Evolutionary conservation across 495 filamentous ascomycete species (phyloP).

Genomic region (Neurospora terricola): DNA sequence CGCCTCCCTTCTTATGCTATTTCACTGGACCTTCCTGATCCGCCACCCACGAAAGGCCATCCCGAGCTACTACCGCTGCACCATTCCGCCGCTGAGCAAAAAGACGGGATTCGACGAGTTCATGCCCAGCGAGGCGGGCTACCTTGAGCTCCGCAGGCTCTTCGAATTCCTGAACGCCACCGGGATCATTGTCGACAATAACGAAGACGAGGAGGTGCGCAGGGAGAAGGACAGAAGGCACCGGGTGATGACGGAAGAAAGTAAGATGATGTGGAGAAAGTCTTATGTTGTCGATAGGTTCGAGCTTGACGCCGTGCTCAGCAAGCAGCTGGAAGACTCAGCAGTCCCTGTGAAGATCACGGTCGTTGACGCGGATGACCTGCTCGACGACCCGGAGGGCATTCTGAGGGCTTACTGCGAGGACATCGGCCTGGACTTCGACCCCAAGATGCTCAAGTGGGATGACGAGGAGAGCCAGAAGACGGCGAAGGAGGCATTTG

Average conservation of each 20-base stretch:
- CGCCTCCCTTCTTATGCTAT: constrained; percentile 50
- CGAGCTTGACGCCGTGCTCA: too few species aligned
- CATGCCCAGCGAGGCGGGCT: constrained; percentile 78
- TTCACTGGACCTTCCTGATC: constrained; percentile 97
- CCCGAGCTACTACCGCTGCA: constrained; percentile 91
- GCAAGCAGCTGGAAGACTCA: not conserved
- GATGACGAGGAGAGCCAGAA: constrained; percentile 57
- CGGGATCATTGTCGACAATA: constrained; percentile 52
- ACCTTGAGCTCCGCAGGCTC: constrained; percentile 69
- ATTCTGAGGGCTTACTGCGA: constrained; percentile 70
- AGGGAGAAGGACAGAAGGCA: constrained; percentile 6
- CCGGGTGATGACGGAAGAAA: too few species aligned
- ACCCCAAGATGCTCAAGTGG: constrained; percentile 71
- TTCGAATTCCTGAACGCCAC: constrained; percentile 69
- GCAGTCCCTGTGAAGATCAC: constrained; percentile 45
- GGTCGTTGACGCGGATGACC: constrained; percentile 89
- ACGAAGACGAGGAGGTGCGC: constrained; percentile 27
- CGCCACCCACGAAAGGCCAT: constrained; percentile 81
- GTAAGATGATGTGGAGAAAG: too few species aligned
- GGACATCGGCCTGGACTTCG: constrained; percentile 63
- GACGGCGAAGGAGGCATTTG: constrained; percentile 59
- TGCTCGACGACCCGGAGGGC: constrained; percentile 69
- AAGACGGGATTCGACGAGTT: constrained; percentile 82
- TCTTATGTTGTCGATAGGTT: too few species aligned
- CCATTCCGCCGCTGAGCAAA: constrained; percentile 72